These are phyloP conservation scores for Auriscalpium orientale DNA, from an alignment of 768 basidiomycete genomes.

Conservation along the genomic window DNA sequence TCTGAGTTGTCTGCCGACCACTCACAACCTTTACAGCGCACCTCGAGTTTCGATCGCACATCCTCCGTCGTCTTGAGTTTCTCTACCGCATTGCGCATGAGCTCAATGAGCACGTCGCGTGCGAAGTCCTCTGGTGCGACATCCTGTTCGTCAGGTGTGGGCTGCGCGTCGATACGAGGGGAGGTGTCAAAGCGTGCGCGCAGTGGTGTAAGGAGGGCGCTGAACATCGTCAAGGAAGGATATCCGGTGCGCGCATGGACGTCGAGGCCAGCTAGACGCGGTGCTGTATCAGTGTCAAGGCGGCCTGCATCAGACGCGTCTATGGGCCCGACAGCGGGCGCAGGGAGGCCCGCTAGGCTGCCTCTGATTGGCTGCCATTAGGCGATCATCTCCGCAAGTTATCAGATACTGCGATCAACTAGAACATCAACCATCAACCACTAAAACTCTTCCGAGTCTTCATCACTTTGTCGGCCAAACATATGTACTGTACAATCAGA, in stretches of 20 bases:
- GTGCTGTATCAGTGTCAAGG: too few relatives aligned
- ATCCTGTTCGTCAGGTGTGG: constrained; percentile 12
- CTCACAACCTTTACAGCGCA: constrained; percentile 23
- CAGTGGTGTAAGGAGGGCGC: constrained; percentile 27
- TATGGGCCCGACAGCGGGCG: not conserved
- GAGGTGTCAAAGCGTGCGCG: constrained; percentile 25
- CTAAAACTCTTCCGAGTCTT: not conserved
- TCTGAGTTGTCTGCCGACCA: not conserved
- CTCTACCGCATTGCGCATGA: constrained; percentile 66
- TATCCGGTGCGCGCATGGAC: not conserved
- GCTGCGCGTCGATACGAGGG: constrained; percentile 3
- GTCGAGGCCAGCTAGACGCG: not conserved
- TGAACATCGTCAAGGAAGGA: constrained; percentile 20
- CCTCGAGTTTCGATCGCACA: constrained; percentile 42
- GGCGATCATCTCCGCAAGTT: not conserved
- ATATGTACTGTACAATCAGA: not conserved
- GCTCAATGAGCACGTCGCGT: constrained; percentile 59
- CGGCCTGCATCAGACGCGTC: too few relatives aligned
- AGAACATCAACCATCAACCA: not conserved
- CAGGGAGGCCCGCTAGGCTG: not conserved
- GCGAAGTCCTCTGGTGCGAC: constrained; percentile 65
- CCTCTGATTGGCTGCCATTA: not conserved
- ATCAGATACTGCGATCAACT: not conserved
- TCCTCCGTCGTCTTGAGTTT: constrained; percentile 54
- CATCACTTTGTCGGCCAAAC: not conserved